Percentiles rank a stretch among this genome's conserved stretches.
phyloP scores from a whole-genome alignment of 2,329 filamentous ascomycete species.

The Pseudomassariella vexata region DNA sequence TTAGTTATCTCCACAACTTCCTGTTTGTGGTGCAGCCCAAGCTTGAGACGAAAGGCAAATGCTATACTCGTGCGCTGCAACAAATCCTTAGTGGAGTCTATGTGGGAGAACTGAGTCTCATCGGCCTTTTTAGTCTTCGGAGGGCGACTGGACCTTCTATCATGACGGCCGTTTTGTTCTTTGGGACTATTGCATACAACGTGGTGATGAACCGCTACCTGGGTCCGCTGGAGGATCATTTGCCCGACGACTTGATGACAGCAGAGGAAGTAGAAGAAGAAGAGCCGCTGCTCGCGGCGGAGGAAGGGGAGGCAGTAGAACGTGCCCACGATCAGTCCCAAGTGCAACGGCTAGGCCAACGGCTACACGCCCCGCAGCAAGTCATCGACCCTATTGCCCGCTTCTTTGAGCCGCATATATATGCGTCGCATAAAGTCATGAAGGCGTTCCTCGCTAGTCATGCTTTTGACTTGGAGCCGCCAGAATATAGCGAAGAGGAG shows the following conservation, averaged over 20 bases:
- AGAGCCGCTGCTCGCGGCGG: slow-evolving; percentile 15
- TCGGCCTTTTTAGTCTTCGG: slow-evolving; percentile 63
- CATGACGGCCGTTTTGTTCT: slow-evolving; percentile 54
- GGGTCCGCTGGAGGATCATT: slow-evolving; percentile 20
- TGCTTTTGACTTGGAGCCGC: slow-evolving; percentile 6
- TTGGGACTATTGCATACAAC: slow-evolving; percentile 59
- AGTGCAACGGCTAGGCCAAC: slow-evolving; percentile 16
- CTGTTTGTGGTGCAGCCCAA: slow-evolving; percentile 64
- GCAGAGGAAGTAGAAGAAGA: slow-evolving; percentile 15
- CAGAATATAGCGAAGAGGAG: slow-evolving; percentile 21
- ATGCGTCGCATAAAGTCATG: slow-evolving; percentile 20
- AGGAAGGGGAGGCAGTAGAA: slow-evolving; percentile 12
- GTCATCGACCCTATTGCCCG: slow-evolving; percentile 17
- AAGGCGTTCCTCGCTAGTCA: slow-evolving; percentile 15
- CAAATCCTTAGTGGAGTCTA: slow-evolving; percentile 69
- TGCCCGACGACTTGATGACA: slow-evolving; percentile 17
- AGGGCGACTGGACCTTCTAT: slow-evolving; percentile 53
- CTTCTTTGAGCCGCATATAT: slow-evolving; percentile 22
- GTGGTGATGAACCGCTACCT: slow-evolving; percentile 29
- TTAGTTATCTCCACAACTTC: slow-evolving; percentile 71
- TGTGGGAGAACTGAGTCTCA: slow-evolving; percentile 60
- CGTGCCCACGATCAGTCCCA: slow-evolving; percentile 16
- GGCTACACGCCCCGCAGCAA: slow-evolving; percentile 13
- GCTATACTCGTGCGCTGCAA: slow-evolving; percentile 66
- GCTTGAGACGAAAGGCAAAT: slow-evolving; percentile 68